phyloP scores from a whole-genome alignment of 2,329 filamentous ascomycete species.

The Aspergillus tamarii region DNA sequence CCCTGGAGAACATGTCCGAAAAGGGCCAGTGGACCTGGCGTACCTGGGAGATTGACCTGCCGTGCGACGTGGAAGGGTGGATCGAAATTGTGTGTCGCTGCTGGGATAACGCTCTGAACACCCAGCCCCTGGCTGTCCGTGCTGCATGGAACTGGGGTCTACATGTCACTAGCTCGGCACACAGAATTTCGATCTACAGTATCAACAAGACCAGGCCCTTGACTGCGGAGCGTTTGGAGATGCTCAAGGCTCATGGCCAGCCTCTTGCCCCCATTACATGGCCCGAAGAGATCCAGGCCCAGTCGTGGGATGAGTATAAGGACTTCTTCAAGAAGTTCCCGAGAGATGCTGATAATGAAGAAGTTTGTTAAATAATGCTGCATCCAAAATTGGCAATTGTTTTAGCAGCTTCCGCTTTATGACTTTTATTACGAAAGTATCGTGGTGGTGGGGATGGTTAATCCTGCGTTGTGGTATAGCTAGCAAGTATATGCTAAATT shows the following conservation, averaged over 20 bases:
- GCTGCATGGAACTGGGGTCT: constrained; percentile 55
- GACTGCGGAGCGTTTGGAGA: constrained; percentile 33
- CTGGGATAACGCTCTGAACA: constrained; percentile 66
- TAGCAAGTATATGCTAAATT: background rate
- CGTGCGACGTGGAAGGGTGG: constrained; percentile 66
- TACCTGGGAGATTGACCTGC: constrained; percentile 65
- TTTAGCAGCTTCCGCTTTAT: background rate
- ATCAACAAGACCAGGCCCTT: constrained; percentile 35
- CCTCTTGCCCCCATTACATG: background rate
- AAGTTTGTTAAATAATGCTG: background rate
- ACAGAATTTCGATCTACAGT: constrained; percentile 43
- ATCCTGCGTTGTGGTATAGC: background rate
- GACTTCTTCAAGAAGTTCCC: background rate
- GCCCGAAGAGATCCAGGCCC: background rate
- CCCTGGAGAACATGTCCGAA: constrained; percentile 60
- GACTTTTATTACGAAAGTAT: background rate
- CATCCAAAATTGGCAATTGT: background rate
- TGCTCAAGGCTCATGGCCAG: background rate
- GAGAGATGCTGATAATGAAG: background rate
- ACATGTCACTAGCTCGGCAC: constrained; percentile 43
- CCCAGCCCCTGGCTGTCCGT: constrained; percentile 59
- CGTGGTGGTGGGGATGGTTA: background rate
- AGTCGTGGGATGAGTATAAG: background rate
- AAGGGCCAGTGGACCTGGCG: constrained; percentile 69
- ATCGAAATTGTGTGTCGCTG: constrained; percentile 61